These are phyloP conservation scores for Pseudogymnoascus sp. DNA, from an alignment of 2,329 filamentous ascomycete species.

Conservation along the genomic window DNA sequence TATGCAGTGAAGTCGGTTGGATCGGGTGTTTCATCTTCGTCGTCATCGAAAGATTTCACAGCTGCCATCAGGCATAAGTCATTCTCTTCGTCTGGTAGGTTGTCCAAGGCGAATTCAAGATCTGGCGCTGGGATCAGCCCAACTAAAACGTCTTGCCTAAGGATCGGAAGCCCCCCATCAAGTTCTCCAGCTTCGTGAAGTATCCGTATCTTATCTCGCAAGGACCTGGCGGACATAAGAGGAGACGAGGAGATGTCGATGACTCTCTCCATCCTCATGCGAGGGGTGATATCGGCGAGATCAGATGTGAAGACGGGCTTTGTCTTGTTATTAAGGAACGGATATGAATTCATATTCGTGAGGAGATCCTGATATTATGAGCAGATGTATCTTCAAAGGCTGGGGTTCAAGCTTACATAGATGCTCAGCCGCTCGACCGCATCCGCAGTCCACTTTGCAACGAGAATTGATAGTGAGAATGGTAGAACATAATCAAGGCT, in stretches of 20 bases:
- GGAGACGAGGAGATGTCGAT: constrained; percentile 86
- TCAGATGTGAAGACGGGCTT: constrained; percentile 86
- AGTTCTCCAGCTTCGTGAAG: constrained; percentile 82
- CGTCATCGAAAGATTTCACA: constrained; percentile 54
- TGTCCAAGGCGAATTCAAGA: constrained; percentile 85
- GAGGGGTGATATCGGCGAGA: constrained; percentile 76
- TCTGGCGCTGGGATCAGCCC: constrained; percentile 91
- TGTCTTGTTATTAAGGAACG: constrained; percentile 93
- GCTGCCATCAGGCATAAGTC: constrained; percentile 76
- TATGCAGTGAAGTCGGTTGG: constrained; percentile 82
- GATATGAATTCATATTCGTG: constrained; percentile 95
- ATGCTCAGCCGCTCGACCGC: constrained; percentile 91
- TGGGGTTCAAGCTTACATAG: constrained; percentile 50
- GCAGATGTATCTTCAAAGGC: not conserved
- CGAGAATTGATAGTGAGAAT: constrained; percentile 83
- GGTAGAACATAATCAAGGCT: constrained; percentile 92
- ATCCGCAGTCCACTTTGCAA: constrained; percentile 97
- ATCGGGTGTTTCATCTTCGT: constrained; percentile 49
- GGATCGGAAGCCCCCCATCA: constrained; percentile 82
- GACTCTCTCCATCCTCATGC: constrained; percentile 63
- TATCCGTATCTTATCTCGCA: constrained; percentile 73
- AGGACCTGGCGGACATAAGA: constrained; percentile 64
- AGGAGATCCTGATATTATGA: constrained; percentile 59
- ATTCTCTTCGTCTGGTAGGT: constrained; percentile 64
- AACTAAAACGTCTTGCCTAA: constrained; percentile 70